Evolutionary conservation across 495 filamentous ascomycete genomes (phyloP).

Genomic region (Penicillium desertorum): DNA sequence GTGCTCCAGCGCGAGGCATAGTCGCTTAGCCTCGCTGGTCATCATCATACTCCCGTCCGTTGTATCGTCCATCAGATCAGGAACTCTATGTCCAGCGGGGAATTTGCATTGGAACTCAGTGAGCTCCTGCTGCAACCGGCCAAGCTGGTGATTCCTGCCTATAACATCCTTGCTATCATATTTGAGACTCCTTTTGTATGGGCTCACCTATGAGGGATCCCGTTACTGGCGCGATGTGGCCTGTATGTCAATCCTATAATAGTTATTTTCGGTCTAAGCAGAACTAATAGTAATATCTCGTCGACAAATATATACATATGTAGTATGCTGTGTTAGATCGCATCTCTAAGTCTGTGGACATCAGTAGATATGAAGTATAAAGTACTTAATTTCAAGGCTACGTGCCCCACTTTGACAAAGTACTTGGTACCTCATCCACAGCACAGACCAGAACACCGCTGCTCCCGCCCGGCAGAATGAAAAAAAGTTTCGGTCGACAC

Average conservation of each 20-base stretch:
- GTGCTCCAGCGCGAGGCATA: not conserved
- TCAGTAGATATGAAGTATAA: not conserved
- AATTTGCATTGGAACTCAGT: not conserved
- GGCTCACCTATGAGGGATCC: not conserved
- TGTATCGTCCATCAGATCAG: not conserved
- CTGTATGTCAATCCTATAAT: not conserved
- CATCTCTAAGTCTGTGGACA: not conserved
- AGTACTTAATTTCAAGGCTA: not conserved
- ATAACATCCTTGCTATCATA: not conserved
- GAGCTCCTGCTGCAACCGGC: not conserved
- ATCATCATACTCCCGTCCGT: not conserved
- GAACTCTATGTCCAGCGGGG: not conserved
- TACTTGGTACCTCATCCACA: constrained; percentile 5
- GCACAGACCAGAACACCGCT: constrained; percentile 37
- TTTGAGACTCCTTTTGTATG: not conserved
- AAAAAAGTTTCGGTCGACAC: constrained; percentile 43
- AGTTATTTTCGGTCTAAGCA: not conserved
- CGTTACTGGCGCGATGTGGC: not conserved
- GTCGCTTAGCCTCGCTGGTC: not conserved
- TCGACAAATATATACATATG: too few relatives aligned
- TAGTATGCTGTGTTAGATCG: not conserved
- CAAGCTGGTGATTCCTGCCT: not conserved
- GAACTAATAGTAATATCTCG: not conserved
- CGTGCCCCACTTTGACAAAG: not conserved
- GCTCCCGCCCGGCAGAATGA: constrained; percentile 44